A percentile compares a stretch with the other conserved stretches of the same genome.
Conservation (phyloP, 208 protist genomes). For the Porcisia hertigi region DNA sequence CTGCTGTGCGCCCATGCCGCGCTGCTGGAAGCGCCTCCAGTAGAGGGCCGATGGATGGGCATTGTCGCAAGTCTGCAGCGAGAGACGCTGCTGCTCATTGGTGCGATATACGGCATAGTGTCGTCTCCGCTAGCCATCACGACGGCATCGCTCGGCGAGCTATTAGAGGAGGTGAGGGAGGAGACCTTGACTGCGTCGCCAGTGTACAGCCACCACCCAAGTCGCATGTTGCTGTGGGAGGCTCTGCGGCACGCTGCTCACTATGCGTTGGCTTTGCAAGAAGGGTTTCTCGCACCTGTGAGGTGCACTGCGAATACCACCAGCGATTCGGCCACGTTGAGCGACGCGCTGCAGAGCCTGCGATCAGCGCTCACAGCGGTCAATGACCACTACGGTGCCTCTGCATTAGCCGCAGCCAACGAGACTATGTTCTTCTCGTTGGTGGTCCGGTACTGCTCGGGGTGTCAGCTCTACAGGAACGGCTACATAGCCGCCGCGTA, state of each 20-base stretch:
- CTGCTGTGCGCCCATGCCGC: conserved; percentile 62
- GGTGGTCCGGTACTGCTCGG: conserved; percentile 51
- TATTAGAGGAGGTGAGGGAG: conserved; percentile 36
- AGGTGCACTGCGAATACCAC: background rate
- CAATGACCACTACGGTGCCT: conserved; percentile 38
- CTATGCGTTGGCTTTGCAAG: conserved; percentile 47
- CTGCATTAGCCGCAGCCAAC: conserved; percentile 25
- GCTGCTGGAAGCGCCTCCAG: conserved; percentile 46
- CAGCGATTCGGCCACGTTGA: background rate
- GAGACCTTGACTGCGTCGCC: conserved; percentile 30
- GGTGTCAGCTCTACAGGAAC: conserved; percentile 37
- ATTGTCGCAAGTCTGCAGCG: conserved; percentile 45
- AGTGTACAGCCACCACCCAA: conserved; percentile 5
- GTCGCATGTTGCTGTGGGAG: conserved; percentile 27
- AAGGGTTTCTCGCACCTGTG: conserved; percentile 27
- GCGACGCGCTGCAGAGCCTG: conserved; percentile 32
- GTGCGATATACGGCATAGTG: conserved; percentile 66
- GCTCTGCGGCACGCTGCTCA: conserved; percentile 59
- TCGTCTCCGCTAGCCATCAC: conserved; percentile 34
- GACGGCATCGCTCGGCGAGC: conserved; percentile 15
- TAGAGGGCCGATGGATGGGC: conserved; percentile 35
- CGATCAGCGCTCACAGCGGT: conserved; percentile 40
- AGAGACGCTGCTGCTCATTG: conserved; percentile 60
- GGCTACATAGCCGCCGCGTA: conserved; percentile 71
- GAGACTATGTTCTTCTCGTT: conserved; percentile 53